Evolutionary conservation across 345 rosid species (phyloP).

Genomic region (Turritis glabra): DNA sequence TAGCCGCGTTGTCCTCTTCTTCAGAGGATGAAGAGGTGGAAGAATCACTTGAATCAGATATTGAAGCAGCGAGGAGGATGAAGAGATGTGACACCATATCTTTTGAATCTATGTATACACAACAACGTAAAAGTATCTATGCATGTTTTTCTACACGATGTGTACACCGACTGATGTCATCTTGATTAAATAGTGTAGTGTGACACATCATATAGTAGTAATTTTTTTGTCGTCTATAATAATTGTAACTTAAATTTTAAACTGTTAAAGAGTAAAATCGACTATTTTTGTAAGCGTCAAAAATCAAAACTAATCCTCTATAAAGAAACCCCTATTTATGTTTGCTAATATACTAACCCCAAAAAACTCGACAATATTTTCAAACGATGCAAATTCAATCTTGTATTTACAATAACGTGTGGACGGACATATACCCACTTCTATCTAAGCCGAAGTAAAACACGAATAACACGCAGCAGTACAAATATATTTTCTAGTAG

Average conservation of each 20-base stretch:
- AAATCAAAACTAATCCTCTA: background rate
- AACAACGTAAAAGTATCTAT: too few relatives aligned
- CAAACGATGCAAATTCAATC: background rate
- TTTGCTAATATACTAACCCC: background rate
- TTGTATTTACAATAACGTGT: background rate
- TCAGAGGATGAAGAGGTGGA: too few relatives aligned
- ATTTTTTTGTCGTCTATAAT: too few relatives aligned
- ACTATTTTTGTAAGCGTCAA: background rate
- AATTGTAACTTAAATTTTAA: background rate
- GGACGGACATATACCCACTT: background rate
- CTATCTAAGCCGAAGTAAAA: conserved; percentile 3
- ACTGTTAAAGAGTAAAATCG: background rate
- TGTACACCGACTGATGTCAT: too few relatives aligned
- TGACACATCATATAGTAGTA: background rate
- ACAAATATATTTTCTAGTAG: conserved; percentile 9
- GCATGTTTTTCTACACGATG: too few relatives aligned
- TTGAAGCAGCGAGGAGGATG: too few relatives aligned
- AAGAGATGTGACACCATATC: too few relatives aligned
- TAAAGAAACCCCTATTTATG: background rate
- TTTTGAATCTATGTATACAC: too few relatives aligned
- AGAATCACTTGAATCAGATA: too few relatives aligned
- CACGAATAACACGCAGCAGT: background rate
- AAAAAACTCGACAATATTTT: background rate
- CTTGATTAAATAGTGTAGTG: too few relatives aligned
- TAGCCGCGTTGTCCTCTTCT: too few relatives aligned